Evolutionary conservation across 2,329 filamentous ascomycete genomes (phyloP), one percentile per base, ranked within the genome.

Genomic region (Fusarium nodosum): DNA sequence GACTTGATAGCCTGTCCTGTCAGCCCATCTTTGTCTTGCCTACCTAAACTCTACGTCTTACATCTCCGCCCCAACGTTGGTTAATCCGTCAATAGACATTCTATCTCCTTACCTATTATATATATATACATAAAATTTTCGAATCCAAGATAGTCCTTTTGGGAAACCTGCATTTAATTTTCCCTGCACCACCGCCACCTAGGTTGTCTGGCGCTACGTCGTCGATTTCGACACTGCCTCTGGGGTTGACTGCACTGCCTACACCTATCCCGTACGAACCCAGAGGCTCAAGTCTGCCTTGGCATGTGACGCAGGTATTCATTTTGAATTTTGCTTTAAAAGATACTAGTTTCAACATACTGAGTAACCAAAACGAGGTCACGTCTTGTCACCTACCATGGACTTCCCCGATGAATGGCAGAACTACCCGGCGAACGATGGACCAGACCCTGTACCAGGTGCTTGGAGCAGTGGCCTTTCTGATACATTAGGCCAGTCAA

Each of bases 371-470:
- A 28, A 36, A 30, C 30, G 34, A 26, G 51, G 31, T 26, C 33
- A 56, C 60, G 28, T 46, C 26, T 46, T 41, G 41, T n/a, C 42
- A 31, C 55, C 36, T 33, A 24, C 18, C 10, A 69, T 69, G 66
- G 39, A 70, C 22, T 38, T 56, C 33, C 41, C 45, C 7, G 20
- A 53, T 45, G 52, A 56, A 36, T 67, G 66, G 66, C 45, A 56
- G 28, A 36, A 48, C 42, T 34, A 30, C 13, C 15, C 33, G 24
- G 8, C 30, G 28, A 31, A 31, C 33, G n/a, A 16, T 12, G 34
- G 39, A n/a, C 53, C 45, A 36, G 22, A 26, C 22, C n/a, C 24
- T 22, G 39, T 51, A 7, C 53, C 50, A 31, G 22, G 39, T 18
- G 15, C 34, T 28, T 51, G 48, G 50, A 22, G 38, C 31, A 51